Base-by-base conservation (phyloP, 192 early-diverging fungal genomes). In the Dissophora globulifera region DNA sequence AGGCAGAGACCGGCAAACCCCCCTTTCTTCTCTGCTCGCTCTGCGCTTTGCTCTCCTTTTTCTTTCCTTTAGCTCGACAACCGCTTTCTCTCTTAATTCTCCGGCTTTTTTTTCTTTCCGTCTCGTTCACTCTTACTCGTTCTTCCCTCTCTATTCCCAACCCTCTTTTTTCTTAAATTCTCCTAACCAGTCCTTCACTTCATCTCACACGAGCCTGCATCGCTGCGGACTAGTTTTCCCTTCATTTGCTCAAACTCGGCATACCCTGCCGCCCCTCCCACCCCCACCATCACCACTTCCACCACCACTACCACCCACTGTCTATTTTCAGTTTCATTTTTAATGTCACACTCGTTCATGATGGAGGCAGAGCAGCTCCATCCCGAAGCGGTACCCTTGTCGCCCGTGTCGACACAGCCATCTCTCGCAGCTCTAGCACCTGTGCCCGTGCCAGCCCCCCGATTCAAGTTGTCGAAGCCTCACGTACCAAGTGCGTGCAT, bases 401-500 rank as follows among this genome's bases (percentile, higher is more conserved):
- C 70, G 16, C 60, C 52, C 19, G 4, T 56, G 29, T 49, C 51
- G 15, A 22, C 59, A 16, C 58, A 33, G 13, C 58, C 58, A 35
- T 46, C 66, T 26, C 53, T 43, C 16, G 38, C 61, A 22, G 7
- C 58, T 1, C 41, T 40, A 15, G 31, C 42, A 2, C 57, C 76
- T 16, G 67, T 69, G 10, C 62, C 33, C 3, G 31, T 60, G 17
- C 63, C 58, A 8, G 62, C 45, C 2, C 32, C 76, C 22, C 52
- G 76, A 64, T 51, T 65, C 56, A 79, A 79, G 56, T 32, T 71
- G 3, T 79, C 80, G 60, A 92, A 91, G 61, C 81, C 88, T 45
- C 93, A 96, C 58, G 94, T 96, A 13, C 88, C 89, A 29, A 93
- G 92, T 67, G 94, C 94, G n/a, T 96, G 94, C 78, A 81, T 89